These are phyloP conservation scores for Aspergillus sp. DNA, from an alignment of 2,329 filamentous ascomycete species.

Conservation along the genomic window DNA sequence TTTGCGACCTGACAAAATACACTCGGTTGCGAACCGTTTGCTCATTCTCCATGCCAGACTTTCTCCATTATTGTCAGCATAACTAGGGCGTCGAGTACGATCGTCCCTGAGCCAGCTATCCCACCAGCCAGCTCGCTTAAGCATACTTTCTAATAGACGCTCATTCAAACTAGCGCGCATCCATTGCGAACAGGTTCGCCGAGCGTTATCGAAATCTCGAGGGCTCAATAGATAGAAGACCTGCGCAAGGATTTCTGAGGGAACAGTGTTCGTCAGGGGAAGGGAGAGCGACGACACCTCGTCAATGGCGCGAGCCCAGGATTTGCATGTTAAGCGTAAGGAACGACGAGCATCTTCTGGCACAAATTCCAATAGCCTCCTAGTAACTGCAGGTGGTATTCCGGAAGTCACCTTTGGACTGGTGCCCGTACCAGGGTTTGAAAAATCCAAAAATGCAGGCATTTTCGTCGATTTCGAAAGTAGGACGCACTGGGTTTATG, in stretches of 20 bases:
- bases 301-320: conserved; percentile 34
- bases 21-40: conserved; percentile 51
- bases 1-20: conserved; percentile 43
- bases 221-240: conserved; percentile 49
- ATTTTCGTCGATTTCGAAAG: neutral
- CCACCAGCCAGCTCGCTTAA: conserved; percentile 58
- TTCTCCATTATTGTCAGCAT: conserved; percentile 38
- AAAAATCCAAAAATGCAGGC: neutral
- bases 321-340: conserved; percentile 35
- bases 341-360: conserved; percentile 12
- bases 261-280: conserved; percentile 38
- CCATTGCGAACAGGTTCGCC: conserved; percentile 61
- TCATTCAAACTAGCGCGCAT: conserved; percentile 58
- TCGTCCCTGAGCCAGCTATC: conserved; percentile 38
- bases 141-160: conserved; percentile 52
- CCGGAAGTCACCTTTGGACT: neutral
- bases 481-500: neutral
- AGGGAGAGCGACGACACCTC: conserved; percentile 21
- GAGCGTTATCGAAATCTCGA: conserved; percentile 59
- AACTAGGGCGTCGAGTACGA: conserved; percentile 28
- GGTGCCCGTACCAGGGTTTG: neutral
- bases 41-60: conserved; percentile 44
- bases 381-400: conserved; percentile 12
- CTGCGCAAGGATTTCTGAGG: conserved; percentile 51
- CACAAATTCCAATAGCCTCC: conserved; percentile 10